Evolutionary conservation across 1,284 basidiomycete species (phyloP).

Genomic region (Anthracocystis panici-leucophaei): DNA sequence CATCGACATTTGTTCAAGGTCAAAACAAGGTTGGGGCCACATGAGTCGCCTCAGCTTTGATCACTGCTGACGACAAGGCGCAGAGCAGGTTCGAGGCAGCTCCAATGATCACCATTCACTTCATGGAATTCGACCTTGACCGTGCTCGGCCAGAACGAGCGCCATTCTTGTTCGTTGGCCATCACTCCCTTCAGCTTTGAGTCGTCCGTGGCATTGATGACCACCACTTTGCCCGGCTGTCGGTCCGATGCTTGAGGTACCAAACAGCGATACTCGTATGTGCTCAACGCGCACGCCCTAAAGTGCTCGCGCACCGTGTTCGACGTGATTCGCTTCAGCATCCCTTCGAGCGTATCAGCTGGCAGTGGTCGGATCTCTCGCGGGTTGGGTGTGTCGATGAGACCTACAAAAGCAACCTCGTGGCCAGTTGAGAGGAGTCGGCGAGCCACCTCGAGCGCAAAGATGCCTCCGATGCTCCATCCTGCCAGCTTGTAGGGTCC

Average conservation of each 20-base stretch:
- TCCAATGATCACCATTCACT: slow-evolving; percentile 44
- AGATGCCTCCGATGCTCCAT: slow-evolving; percentile 54
- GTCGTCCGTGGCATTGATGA: slow-evolving; percentile 30
- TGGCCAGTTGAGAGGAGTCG: slow-evolving; percentile 35
- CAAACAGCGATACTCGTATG: slow-evolving; percentile 34
- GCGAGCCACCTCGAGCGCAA: slow-evolving; percentile 41
- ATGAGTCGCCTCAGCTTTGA: background rate
- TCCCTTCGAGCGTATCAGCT: slow-evolving; percentile 32
- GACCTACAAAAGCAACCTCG: slow-evolving; percentile 26
- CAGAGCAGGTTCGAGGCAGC: slow-evolving; percentile 31
- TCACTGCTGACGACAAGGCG: slow-evolving; percentile 16
- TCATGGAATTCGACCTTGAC: slow-evolving; percentile 12
- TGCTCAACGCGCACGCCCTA: slow-evolving; percentile 37
- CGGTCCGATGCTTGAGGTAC: slow-evolving; percentile 13
- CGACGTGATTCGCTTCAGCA: slow-evolving; percentile 30
- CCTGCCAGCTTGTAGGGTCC: slow-evolving; percentile 43
- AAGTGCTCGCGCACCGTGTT: slow-evolving; percentile 45
- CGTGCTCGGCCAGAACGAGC: slow-evolving; percentile 22
- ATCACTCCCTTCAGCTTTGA: slow-evolving; percentile 32
- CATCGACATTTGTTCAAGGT: background rate
- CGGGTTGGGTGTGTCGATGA: slow-evolving; percentile 44
- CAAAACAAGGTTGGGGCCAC: background rate
- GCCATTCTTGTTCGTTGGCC: slow-evolving; percentile 31
- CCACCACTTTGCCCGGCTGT: slow-evolving; percentile 13
- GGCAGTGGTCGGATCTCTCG: slow-evolving; percentile 37